These are phyloP conservation scores for Tirmania nivea DNA, from an alignment of 495 filamentous ascomycete genomes.

Conservation along the genomic window DNA sequence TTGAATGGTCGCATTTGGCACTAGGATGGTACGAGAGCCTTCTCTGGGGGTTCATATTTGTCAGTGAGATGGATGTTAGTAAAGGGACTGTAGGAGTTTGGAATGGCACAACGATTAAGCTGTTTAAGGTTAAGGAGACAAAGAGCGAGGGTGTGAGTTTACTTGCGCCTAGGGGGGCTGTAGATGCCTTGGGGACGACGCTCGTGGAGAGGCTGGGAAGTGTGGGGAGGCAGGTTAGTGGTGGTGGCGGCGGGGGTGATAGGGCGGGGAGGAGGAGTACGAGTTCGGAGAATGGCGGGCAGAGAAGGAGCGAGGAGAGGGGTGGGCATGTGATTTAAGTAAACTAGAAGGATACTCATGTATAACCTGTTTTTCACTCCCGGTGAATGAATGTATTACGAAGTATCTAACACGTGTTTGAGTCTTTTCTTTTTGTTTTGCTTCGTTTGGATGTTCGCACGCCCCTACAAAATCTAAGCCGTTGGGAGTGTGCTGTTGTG, in stretches of 20 bases:
- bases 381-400: no score
- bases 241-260: neutral
- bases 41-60: constrained; percentile 90
- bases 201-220: constrained; percentile 72
- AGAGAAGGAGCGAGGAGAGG: no score
- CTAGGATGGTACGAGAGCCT: constrained; percentile 93
- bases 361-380: no score
- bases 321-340: no score
- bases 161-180: constrained; percentile 66
- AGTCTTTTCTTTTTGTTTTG: no score
- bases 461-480: no score
- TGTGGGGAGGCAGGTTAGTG: constrained; percentile 21
- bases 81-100: constrained; percentile 86
- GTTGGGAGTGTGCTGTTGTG: no score
- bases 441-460: no score
- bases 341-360: no score
- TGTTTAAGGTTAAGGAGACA: constrained; percentile 79
- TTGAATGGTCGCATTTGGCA: constrained; percentile 82
- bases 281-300: no score
- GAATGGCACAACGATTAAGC: constrained; percentile 71
- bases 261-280: no score
- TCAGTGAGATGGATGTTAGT: constrained; percentile 65
- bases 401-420: no score
- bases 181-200: constrained; percentile 86
- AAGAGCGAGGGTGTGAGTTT: constrained; percentile 59